Evolutionary conservation across 257 asterid species (phyloP).

Genomic region (Verbena officinalis): DNA sequence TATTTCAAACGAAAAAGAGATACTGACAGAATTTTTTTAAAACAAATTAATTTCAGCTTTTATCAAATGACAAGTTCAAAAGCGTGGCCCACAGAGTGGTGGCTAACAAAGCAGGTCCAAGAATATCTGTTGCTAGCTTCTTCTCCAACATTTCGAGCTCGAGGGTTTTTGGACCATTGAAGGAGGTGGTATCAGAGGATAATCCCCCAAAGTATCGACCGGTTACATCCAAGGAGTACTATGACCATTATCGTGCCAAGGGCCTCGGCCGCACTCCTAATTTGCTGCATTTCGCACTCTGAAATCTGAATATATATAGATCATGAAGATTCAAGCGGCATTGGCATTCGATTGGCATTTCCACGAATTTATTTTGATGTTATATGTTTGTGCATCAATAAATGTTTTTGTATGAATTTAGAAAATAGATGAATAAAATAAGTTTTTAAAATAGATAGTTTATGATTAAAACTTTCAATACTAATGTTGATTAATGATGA

Average conservation of each 20-base stretch:
- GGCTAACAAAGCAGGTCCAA: conserved; percentile 45
- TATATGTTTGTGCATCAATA: too few relatives aligned
- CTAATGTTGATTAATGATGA: too few relatives aligned
- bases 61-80: conserved; percentile 44
- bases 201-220: conserved; percentile 43
- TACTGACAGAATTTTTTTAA: background rate
- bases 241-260: conserved; percentile 22
- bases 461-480: too few relatives aligned
- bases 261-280: conserved; percentile 47
- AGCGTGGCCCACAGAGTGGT: conserved; percentile 53
- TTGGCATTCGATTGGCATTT: too few relatives aligned
- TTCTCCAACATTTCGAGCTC: conserved; percentile 31
- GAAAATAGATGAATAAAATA: too few relatives aligned
- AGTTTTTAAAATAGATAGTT: too few relatives aligned
- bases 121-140: conserved; percentile 60
- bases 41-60: conserved; percentile 29
- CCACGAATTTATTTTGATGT: too few relatives aligned
- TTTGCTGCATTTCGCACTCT: conserved; percentile 36
- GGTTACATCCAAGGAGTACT: conserved; percentile 37
- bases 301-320: too few relatives aligned
- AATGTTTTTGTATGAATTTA: too few relatives aligned
- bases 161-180: conserved; percentile 36
- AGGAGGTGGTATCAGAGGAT: conserved; percentile 43
- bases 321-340: too few relatives aligned
- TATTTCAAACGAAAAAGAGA: too few relatives aligned